Evolutionary conservation across 2,329 filamentous ascomycete species (phyloP), one percentile per base, ranked within the genome.

Genomic region (Dactylellina cionopaga): DNA sequence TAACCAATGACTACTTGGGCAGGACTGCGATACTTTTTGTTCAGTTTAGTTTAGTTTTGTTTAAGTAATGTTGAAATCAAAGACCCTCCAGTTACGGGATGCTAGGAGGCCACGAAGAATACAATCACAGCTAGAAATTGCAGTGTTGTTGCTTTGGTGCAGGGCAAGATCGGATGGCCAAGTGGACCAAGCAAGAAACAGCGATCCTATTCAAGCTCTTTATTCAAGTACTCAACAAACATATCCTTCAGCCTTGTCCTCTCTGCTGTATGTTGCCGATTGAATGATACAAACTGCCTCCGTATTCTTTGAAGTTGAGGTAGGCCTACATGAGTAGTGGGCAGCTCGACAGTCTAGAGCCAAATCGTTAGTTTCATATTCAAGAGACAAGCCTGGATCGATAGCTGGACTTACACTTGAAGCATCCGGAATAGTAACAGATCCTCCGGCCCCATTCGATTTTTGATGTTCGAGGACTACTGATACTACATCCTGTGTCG

Each of bases 301-400:
- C 92, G 84, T 76, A 93, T 82, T 74, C 92, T 85, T 81, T 96
- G 92, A 75, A 96, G 81, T 79, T 92, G 90, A 6, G 91, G 89
- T 43, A 95, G 79, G 0, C 89, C 89, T 52, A 92, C 81, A 74
- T 86, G 87, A 72, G 85, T 87, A 7, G 83, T 81, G 0, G 91
- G 91, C 52, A 95, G 81, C 75, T 89, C 85, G 19, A 95, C 83
- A 0, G 85, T 80, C 64, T 88, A 80, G 37, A 6, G 17, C 19
- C 5, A 3, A 35, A 24, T n/a, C 27, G 39, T 84, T 15, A 19
- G 15, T 39, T 13, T 15, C 19, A 1, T 19, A 10, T n/a, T 4
- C 2, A 27, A 22, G 51, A 7, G 13, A 3, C 31, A 5, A 5
- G 5, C 15, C 33, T 51, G 24, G 13, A 29, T 39, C n/a, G n/a